phyloP scores from a whole-genome alignment of 768 basidiomycete genomes.

The Phylloporus scabripes region DNA sequence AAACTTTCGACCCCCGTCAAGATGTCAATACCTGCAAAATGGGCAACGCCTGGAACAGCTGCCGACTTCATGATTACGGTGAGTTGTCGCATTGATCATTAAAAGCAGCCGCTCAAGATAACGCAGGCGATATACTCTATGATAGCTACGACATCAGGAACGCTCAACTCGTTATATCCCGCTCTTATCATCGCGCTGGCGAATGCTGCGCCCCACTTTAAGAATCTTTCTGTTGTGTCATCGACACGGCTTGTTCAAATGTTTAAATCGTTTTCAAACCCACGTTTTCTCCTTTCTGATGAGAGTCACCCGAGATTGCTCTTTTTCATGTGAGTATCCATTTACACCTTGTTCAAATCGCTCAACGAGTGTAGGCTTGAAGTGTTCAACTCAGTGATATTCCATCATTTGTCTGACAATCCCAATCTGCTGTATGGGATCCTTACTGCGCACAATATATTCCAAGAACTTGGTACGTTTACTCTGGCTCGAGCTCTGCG shows the following conservation, averaged over 20 bases:
- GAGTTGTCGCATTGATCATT: slow-evolving; percentile 23
- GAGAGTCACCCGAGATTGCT: slow-evolving; percentile 92
- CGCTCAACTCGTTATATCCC: slow-evolving; percentile 80
- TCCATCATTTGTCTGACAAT: slow-evolving; percentile 75
- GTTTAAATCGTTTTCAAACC: slow-evolving; percentile 87
- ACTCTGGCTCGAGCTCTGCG: slow-evolving; percentile 80
- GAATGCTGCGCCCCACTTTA: slow-evolving; percentile 84
- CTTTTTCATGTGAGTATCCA: slow-evolving; percentile 71
- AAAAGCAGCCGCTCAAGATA: slow-evolving; percentile 5
- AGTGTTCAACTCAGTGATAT: slow-evolving; percentile 81
- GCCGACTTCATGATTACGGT: slow-evolving; percentile 89
- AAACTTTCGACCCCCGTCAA: slow-evolving; percentile 62
- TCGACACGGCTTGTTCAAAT: slow-evolving; percentile 83
- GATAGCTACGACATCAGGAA: slow-evolving; percentile 81
- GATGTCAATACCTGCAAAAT: slow-evolving; percentile 68
- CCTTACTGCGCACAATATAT: slow-evolving; percentile 73
- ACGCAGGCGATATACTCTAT: slow-evolving; percentile 80
- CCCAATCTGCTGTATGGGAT: slow-evolving; percentile 86
- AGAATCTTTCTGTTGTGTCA: slow-evolving; percentile 72
- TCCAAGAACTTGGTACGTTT: slow-evolving; percentile 90
- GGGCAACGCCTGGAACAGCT: slow-evolving; percentile 63
- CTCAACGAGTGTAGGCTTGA: slow-evolving; percentile 57
- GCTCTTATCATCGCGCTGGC: slow-evolving; percentile 87
- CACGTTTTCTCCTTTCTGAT: slow-evolving; percentile 84
- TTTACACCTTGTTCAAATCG: background rate